These are phyloP conservation scores for Limonomyces culmigenus DNA, from an alignment of 1,284 basidiomycete species.

Conservation along the genomic window DNA sequence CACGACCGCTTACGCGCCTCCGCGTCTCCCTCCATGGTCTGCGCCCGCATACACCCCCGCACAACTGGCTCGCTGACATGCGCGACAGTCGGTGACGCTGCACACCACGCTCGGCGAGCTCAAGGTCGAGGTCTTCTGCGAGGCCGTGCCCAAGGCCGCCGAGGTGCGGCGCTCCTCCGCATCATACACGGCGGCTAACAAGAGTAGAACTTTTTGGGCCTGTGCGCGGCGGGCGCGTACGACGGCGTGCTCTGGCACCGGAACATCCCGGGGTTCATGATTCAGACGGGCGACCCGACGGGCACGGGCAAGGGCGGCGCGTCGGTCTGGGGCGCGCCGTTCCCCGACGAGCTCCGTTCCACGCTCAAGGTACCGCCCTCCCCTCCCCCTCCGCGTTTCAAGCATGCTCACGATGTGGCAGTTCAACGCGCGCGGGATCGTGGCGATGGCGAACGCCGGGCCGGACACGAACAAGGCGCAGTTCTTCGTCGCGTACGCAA, in stretches of 20 bases:
- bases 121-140: slow-evolving; percentile 97
- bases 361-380: slow-evolving; percentile 63
- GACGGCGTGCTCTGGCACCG: slow-evolving; percentile 82
- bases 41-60: no score
- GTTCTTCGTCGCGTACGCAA: slow-evolving; percentile 88
- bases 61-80: no score
- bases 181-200: slow-evolving; percentile 2
- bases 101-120: slow-evolving; percentile 90
- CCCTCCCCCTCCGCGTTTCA: slow-evolving; percentile 2
- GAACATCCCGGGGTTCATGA: slow-evolving; percentile 93
- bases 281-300: slow-evolving; percentile 80
- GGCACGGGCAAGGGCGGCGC: slow-evolving; percentile 73
- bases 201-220: slow-evolving; percentile 79
- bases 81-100: slow-evolving; percentile 81
- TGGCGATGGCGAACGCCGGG: slow-evolving; percentile 96
- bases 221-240: slow-evolving; percentile 84
- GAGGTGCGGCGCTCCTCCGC: slow-evolving; percentile 37
- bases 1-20: no score
- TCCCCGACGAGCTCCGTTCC: slow-evolving; percentile 78
- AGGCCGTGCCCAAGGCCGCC: slow-evolving; percentile 84
- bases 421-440: slow-evolving; percentile 87
- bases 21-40: no score
- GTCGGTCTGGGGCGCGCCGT: slow-evolving; percentile 77
- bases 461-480: slow-evolving; percentile 90
- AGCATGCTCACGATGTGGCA: slow-evolving; percentile 15